These are phyloP conservation scores for Hypoxylon perforatum DNA, from an alignment of 495 filamentous ascomycete species.

Conservation along the genomic window DNA sequence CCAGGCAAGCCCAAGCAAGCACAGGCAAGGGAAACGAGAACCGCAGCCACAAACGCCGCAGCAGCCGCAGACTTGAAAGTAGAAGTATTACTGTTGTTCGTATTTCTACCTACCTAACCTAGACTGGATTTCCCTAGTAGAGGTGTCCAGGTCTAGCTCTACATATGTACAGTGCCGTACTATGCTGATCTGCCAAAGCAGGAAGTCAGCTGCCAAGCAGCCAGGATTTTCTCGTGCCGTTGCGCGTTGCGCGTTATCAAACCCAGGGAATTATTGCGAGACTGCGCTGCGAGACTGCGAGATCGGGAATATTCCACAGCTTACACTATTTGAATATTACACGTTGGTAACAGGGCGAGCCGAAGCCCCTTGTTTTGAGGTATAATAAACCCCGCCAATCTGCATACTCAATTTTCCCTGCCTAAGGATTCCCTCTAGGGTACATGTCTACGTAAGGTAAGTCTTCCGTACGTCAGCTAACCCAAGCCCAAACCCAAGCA, in stretches of 20 bases:
- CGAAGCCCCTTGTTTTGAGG: slow-evolving; percentile 34
- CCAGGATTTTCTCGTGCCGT: slow-evolving; percentile 43
- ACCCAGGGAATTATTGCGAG: not conserved
- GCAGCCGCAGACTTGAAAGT: slow-evolving; percentile 17
- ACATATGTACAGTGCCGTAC: not conserved
- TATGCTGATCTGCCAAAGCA: slow-evolving; percentile 39
- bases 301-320: slow-evolving; percentile 39
- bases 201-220: slow-evolving; percentile 50
- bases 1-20: not conserved
- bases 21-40: slow-evolving; percentile 28
- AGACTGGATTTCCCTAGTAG: slow-evolving; percentile 17
- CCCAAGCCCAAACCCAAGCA: too few relatives aligned
- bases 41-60: slow-evolving; percentile 30
- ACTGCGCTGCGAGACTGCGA: slow-evolving; percentile 35
- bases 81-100: slow-evolving; percentile 41
- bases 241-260: slow-evolving; percentile 36
- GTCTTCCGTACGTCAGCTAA: slow-evolving; percentile 13
- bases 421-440: not conserved
- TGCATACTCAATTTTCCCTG: slow-evolving; percentile 26
- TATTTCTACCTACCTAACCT: slow-evolving; percentile 37
- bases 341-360: slow-evolving; percentile 34
- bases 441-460: slow-evolving; percentile 1
- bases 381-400: slow-evolving; percentile 40
- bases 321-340: slow-evolving; percentile 39
- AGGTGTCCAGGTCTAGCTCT: not conserved